These are phyloP conservation scores for Fusarium poae DNA, from an alignment of 2,329 filamentous ascomycete genomes.

Conservation along the genomic window DNA sequence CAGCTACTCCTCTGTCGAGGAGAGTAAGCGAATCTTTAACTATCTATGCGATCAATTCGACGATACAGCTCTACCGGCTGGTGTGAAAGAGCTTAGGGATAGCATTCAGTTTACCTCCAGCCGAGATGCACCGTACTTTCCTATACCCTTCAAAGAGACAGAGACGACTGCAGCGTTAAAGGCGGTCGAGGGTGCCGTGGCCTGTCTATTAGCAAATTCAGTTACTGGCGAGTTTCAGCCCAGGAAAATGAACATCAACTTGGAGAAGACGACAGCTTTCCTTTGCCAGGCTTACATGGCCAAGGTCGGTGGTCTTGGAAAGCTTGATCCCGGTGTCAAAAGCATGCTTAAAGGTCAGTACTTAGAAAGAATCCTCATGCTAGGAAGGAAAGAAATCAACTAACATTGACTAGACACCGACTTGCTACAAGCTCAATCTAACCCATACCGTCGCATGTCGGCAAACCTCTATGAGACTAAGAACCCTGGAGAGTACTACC, in stretches of 20 bases:
- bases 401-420: constrained; percentile 71
- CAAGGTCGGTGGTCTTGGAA: constrained; percentile 55
- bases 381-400: not conserved
- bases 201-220: constrained; percentile 51
- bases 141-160: constrained; percentile 62
- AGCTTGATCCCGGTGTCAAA: constrained; percentile 54
- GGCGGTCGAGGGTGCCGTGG: constrained; percentile 57
- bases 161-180: constrained; percentile 60
- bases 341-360: constrained; percentile 49
- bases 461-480: constrained; percentile 79
- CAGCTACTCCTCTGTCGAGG: constrained; percentile 41
- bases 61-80: constrained; percentile 48
- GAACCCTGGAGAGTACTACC: constrained; percentile 75
- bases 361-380: not conserved
- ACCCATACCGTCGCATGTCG: constrained; percentile 77
- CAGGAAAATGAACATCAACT: constrained; percentile 49
- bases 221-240: constrained; percentile 27
- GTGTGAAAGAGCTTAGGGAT: constrained; percentile 41
- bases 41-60: constrained; percentile 47
- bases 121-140: constrained; percentile 59
- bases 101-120: constrained; percentile 53
- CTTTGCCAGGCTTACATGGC: constrained; percentile 56
- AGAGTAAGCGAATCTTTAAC: constrained; percentile 42
- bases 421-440: constrained; percentile 76
- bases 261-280: constrained; percentile 60